Evolutionary conservation across 805 yeast genomes (phyloP), one percentile per base, ranked within the genome.

Genomic region (Cyberlindnera xishuangbannaensis): DNA sequence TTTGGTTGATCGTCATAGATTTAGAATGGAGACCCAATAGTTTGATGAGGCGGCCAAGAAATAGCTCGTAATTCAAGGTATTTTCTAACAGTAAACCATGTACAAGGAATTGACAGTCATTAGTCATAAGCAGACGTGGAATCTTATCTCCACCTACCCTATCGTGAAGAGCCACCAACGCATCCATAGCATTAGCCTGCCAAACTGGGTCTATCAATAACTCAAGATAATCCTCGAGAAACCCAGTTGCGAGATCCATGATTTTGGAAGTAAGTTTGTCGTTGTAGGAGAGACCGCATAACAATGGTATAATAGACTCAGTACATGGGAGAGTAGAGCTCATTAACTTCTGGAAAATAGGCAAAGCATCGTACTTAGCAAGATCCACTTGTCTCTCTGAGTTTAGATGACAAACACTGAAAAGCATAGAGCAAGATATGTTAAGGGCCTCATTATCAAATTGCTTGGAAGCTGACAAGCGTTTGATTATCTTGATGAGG

Each of bases 131-230:
- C 31, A 44, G 7, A 48, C 50, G 26, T 31, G 53, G 7, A 36
- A 43, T 5, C 55, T 58, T 34, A 43, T 60, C 42, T 51, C 49
- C 39, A 50, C 59, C 40, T 47, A 57, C 31, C 51, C 48, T 39
- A 43, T 52, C 75, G 66, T 69, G 41, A 47, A 66, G 57, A 1
- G 72, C 50, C 15, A 66, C 69, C 39, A 71, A 53, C 0, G 75
- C 56, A 33, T 70, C 76, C 44, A 70, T 56, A 4, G 73, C 67
- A 51, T 67, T 69, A 15, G 72, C 66, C 41, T 68, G 72, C 76
- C 76, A 71, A 30, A 66, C 62, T 5, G 75, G 72, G 41, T 69
- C 72, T 16, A 63, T 38, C 12, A 71, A 47, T 6, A 70, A 46
- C 17, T 57, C 57, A 30, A 55, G 48, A 37, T 66, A 61, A 11